Percentiles rank a stretch among this genome's conserved stretches.
Evolutionary conservation across 73 alveolate genomes (phyloP).

Genomic region (Tetrahymena malaccensis): DNA sequence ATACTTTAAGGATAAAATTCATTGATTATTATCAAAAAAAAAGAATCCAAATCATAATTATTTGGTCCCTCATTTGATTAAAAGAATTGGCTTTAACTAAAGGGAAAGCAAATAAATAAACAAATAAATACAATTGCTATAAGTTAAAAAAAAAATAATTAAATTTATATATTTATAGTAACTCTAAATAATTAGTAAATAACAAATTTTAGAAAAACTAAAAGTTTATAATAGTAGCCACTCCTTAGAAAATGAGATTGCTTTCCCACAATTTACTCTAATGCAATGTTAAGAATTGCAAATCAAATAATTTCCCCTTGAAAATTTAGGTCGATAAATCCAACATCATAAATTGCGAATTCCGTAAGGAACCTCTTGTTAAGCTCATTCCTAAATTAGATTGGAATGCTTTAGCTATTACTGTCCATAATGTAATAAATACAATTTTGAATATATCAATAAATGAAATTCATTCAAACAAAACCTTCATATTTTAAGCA

Average conservation of each 20-base stretch:
- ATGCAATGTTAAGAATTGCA: constrained; percentile 72
- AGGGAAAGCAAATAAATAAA: neutral
- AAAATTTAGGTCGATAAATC: constrained; percentile 23
- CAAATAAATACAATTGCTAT: neutral
- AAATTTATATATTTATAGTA: neutral
- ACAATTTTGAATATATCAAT: neutral
- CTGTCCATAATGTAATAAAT: constrained; percentile 8
- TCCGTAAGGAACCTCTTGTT: constrained; percentile 5
- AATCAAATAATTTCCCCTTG: constrained; percentile 47
- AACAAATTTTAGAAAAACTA: neutral
- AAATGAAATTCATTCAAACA: neutral
- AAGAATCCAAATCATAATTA: neutral
- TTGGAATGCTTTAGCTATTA: constrained; percentile 34
- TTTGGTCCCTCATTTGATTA: neutral
- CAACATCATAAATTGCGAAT: constrained; percentile 11
- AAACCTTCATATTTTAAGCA: neutral
- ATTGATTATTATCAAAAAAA: neutral
- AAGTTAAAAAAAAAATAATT: neutral
- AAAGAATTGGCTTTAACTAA: neutral
- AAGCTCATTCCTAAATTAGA: constrained; percentile 42
- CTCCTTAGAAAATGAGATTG: constrained; percentile 47
- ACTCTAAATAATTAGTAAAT: neutral
- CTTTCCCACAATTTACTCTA: constrained; percentile 66
- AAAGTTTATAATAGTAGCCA: neutral
- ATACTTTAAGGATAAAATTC: neutral